These are phyloP conservation scores for Pythium aquatile DNA, from an alignment of 352 stramenopile genomes.

Conservation along the genomic window DNA sequence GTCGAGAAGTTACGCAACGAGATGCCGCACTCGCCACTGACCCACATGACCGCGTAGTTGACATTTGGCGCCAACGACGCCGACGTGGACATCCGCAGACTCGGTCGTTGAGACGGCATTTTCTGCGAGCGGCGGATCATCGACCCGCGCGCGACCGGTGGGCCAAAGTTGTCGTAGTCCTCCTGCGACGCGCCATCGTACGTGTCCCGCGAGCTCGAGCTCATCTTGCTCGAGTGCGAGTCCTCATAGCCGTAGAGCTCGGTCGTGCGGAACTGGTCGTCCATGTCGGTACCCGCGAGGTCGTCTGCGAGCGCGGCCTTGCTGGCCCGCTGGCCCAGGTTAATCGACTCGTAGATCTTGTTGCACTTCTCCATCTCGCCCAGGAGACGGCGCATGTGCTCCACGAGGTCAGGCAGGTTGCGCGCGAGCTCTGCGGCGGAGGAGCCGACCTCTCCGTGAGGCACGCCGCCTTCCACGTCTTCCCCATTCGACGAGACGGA, in stretches of 20 bases:
- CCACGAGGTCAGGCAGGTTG: slow-evolving; percentile 62
- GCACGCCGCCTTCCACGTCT: slow-evolving; percentile 15
- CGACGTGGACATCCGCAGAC: slow-evolving; percentile 15
- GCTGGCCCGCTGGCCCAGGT: slow-evolving; percentile 26
- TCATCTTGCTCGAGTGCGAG: slow-evolving; percentile 5
- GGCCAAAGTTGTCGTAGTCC: slow-evolving; percentile 1
- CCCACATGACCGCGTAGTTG: slow-evolving; percentile 78
- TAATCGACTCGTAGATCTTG: slow-evolving; percentile 67
- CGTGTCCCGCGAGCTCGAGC: background rate
- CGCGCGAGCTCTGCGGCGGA: slow-evolving; percentile 47
- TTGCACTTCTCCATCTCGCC: slow-evolving; percentile 69
- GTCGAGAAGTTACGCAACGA: slow-evolving; percentile 79
- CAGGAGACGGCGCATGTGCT: slow-evolving; percentile 58
- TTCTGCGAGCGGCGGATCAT: slow-evolving; percentile 13
- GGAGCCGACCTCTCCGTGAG: slow-evolving; percentile 31
- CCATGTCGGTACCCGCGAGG: background rate
- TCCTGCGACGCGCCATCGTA: background rate
- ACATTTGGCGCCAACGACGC: slow-evolving; percentile 17
- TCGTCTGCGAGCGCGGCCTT: slow-evolving; percentile 5
- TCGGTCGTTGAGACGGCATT: slow-evolving; percentile 15
- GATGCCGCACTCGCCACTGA: slow-evolving; percentile 81
- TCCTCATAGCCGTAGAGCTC: slow-evolving; percentile 4
- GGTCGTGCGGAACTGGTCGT: background rate
- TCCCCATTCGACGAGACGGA: slow-evolving; percentile 3
- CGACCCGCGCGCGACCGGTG: slow-evolving; percentile 12